Evolutionary conservation across 139 green algal genomes (phyloP), one percentile per base, ranked within the genome.

Genomic region (Tetraselmis chui): DNA sequence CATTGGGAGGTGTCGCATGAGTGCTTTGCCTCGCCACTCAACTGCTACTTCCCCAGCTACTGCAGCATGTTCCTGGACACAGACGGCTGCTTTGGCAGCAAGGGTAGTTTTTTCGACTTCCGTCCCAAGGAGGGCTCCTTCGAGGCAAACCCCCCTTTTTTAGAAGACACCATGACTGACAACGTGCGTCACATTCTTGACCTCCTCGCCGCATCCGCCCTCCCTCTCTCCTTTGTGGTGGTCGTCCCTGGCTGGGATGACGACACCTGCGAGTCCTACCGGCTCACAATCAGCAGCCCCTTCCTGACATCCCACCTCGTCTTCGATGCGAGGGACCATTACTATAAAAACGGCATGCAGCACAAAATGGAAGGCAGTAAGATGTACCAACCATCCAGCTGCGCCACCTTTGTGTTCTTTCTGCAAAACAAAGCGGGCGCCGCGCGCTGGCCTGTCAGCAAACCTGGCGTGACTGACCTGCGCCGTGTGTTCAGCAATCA

Each of bases 71-170:
- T 86, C 18, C 79, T 80, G n/a, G 83, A 86, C 32, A 76, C 83
- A 28, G 83, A 86, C 58, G 79, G 29, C 2, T 76, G 78, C 2
- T 86, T 86, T 81, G 83, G 83, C 45, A 84, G 79, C 27, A 28
- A n/a, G 27, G 83, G 83, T 1, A 84, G 79, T 59, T 86, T 86
- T 75, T 86, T 86, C 83, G 80, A 79, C 78, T 86, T 83, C 79
- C 26, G 27, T 18, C 79, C 79, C n/a, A 11, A 2, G 2, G 23
- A 26, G 1, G 83, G 83, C 58, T 80, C 45, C 45, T 82, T 81
- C 22, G 83, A 86, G n/a, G 79, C 27, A 18, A 86, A 86, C 79
- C 83, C 83, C 0, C 83, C 83, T 22, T 86, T 86, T 79, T 79
- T 86, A 1, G 74, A 79, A 1, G 67, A 76, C 0, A 29, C 83